These are phyloP conservation scores for Epicoccum sorghinum DNA, from an alignment of 2,329 filamentous ascomycete species.

Conservation along the genomic window DNA sequence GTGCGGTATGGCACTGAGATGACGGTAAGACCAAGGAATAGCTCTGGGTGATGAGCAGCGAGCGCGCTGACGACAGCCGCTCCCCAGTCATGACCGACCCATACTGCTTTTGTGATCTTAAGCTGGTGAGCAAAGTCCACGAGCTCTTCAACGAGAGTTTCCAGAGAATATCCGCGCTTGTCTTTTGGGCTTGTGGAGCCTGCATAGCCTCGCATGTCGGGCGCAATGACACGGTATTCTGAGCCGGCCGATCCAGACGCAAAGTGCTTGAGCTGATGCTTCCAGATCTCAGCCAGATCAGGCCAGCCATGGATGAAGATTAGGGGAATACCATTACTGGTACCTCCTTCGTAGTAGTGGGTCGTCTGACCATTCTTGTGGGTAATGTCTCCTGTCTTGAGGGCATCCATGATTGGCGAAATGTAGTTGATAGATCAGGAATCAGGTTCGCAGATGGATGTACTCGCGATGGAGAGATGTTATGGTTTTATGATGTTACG, in stretches of 20 bases:
- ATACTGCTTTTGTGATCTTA: conserved; percentile 51
- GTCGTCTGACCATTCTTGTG: conserved; percentile 30
- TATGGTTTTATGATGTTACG: too few species aligned
- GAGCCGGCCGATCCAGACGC: conserved; percentile 30
- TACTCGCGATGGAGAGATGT: too few species aligned
- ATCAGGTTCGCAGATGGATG: too few species aligned
- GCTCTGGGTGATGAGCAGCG: conserved; percentile 40
- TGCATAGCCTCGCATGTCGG: conserved; percentile 48
- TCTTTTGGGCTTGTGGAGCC: conserved; percentile 19
- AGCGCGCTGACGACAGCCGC: conserved; percentile 40
- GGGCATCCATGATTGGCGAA: conserved; percentile 18
- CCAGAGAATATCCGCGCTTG: conserved; percentile 39
- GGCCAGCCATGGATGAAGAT: conserved; percentile 45
- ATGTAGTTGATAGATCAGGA: not conserved
- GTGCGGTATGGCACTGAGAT: conserved; percentile 51
- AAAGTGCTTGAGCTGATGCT: conserved; percentile 43
- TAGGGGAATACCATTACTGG: conserved; percentile 25
- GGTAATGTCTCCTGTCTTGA: conserved; percentile 25
- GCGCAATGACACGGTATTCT: conserved; percentile 33
- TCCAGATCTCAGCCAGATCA: conserved; percentile 45
- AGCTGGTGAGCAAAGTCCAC: conserved; percentile 50
- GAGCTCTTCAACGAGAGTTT: conserved; percentile 37
- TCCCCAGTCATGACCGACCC: conserved; percentile 57
- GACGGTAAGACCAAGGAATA: conserved; percentile 35
- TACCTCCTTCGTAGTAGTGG: conserved; percentile 34